A percentile compares a stretch with the other conserved stretches of the same genome.
Conservation (phyloP, 768 basidiomycete genomes). For the Leccinellum luteum region DNA sequence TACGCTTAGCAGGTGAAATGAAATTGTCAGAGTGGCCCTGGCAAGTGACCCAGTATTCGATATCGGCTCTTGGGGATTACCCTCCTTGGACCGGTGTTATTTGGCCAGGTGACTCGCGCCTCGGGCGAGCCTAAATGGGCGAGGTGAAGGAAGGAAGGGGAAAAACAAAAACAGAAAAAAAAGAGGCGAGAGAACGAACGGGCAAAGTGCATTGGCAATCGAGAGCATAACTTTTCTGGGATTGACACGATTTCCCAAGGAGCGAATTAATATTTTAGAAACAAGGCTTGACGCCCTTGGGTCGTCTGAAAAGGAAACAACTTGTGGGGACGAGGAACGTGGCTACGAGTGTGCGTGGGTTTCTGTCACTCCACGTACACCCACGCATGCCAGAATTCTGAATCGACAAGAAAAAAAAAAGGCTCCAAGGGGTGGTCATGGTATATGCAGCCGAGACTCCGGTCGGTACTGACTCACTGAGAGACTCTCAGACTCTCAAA, state of each 20-base stretch:
- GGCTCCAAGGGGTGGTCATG: too few relatives aligned
- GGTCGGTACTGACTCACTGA: too few relatives aligned
- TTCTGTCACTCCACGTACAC: neutral
- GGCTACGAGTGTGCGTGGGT: neutral
- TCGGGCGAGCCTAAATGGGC: neutral
- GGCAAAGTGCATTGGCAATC: too few relatives aligned
- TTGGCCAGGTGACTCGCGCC: neutral
- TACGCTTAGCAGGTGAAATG: neutral
- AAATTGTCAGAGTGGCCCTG: too few relatives aligned
- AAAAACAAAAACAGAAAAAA: neutral
- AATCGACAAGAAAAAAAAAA: neutral
- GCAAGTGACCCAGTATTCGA: neutral
- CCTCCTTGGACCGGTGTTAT: neutral
- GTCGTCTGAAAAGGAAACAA: neutral
- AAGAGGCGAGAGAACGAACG: neutral
- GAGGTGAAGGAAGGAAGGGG: neutral
- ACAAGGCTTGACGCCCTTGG: neutral
- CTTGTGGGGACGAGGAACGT: neutral
- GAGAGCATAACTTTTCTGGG: too few relatives aligned
- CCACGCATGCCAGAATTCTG: neutral
- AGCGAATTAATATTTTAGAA: too few relatives aligned
- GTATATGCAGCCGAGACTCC: too few relatives aligned
- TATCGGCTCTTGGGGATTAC: neutral
- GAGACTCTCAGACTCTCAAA: too few relatives aligned
- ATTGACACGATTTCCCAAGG: neutral